These are phyloP conservation scores for Rhypophila decipiens DNA, from an alignment of 495 filamentous ascomycete species.

Conservation along the genomic window DNA sequence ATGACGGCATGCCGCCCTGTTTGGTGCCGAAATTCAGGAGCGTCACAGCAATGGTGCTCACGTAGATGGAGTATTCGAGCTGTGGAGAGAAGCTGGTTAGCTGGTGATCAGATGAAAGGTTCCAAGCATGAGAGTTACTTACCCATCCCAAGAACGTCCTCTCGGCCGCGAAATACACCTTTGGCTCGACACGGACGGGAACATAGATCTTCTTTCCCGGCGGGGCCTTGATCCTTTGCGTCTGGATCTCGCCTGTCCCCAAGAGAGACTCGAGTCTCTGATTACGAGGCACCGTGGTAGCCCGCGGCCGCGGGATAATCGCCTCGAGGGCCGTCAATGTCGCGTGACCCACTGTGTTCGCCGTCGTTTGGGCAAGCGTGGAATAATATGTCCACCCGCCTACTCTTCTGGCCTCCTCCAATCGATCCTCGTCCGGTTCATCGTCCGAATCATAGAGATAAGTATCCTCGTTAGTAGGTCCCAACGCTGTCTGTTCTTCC, in stretches of 20 bases:
- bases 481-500: constrained; percentile 40
- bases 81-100: constrained; percentile 18
- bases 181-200: constrained; percentile 91
- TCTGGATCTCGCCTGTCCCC: constrained; percentile 45
- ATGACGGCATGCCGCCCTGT: constrained; percentile 40
- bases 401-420: constrained; percentile 66
- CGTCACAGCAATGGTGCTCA: constrained; percentile 84
- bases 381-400: constrained; percentile 66
- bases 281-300: constrained; percentile 52
- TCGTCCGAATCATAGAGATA: constrained; percentile 95
- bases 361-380: constrained; percentile 37
- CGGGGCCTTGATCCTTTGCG: constrained; percentile 73
- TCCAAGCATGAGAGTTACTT: constrained; percentile 25
- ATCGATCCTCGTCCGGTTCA: constrained; percentile 59
- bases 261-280: constrained; percentile 43
- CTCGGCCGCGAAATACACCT: constrained; percentile 95
- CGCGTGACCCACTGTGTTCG: constrained; percentile 25
- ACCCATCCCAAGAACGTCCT: constrained; percentile 93
- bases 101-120: neutral
- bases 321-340: constrained; percentile 40
- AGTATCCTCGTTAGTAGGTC: constrained; percentile 52
- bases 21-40: constrained; percentile 75
- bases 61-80: constrained; percentile 92
- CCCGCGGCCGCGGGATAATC: constrained; percentile 52
- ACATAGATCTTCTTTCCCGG: constrained; percentile 92